A percentile compares a stretch with the other conserved stretches of the same genome.
phyloP scores from a whole-genome alignment of 1,284 basidiomycete genomes.

The Ustilago trichophora region DNA sequence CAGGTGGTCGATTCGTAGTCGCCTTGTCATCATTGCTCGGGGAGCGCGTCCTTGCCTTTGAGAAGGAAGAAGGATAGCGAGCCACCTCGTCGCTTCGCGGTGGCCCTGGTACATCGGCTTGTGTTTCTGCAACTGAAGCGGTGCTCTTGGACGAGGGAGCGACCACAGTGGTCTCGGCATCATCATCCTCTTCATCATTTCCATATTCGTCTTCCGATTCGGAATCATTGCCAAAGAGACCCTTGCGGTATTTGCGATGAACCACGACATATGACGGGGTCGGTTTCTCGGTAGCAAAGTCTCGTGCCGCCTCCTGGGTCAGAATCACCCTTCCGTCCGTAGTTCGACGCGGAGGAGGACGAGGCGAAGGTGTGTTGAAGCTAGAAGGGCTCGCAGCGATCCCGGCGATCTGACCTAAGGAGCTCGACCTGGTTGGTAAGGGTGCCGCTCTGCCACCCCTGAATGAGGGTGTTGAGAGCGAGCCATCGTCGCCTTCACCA shows the following conservation, averaged over 20 bases:
- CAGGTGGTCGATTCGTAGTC: constrained; percentile 5
- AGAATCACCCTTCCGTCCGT: constrained; percentile 28
- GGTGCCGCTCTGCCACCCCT: constrained; percentile 35
- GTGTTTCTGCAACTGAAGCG: not conserved
- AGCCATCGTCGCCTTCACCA: constrained; percentile 20
- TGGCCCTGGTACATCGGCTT: too few species aligned
- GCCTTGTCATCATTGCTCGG: constrained; percentile 9
- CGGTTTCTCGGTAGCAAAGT: constrained; percentile 13
- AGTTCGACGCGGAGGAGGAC: constrained; percentile 11
- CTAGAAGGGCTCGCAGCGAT: constrained; percentile 5
- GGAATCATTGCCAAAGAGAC: constrained; percentile 28
- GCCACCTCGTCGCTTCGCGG: not conserved
- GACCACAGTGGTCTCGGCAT: not conserved
- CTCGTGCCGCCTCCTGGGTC: constrained; percentile 24
- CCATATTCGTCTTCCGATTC: constrained; percentile 59
- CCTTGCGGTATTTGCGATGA: constrained; percentile 23
- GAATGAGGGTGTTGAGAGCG: constrained; percentile 7
- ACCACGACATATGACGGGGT: constrained; percentile 10
- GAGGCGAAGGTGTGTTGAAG: not conserved
- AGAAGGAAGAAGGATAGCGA: constrained; percentile 37
- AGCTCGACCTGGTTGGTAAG: constrained; percentile 29
- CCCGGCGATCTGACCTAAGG: constrained; percentile 19
- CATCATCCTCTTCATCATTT: constrained; percentile 21
- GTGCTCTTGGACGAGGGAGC: not conserved
- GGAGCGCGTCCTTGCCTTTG: constrained; percentile 13